Percentiles rank a stretch among this genome's conserved stretches.
Evolutionary conservation across 345 rosid species (phyloP).

Genomic region (Syzygium grande): DNA sequence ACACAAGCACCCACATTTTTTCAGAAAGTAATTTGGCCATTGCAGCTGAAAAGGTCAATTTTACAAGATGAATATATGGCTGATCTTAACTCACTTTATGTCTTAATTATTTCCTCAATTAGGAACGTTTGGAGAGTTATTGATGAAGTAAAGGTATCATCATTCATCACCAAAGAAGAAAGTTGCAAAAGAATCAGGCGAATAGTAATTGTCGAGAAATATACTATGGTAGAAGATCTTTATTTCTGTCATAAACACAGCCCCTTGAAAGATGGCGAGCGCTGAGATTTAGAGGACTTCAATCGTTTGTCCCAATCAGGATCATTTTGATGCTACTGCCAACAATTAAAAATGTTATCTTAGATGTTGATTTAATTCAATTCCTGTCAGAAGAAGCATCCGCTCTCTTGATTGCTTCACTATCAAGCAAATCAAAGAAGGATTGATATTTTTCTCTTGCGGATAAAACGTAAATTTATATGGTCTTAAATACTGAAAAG

Average conservation of each 20-base stretch:
- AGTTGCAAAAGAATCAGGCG: not conserved
- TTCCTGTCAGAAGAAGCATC: not conserved
- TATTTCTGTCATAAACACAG: not conserved
- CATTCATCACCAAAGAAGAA: not conserved
- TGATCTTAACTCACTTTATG: not conserved
- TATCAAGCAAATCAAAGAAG: not conserved
- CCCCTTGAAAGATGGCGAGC: not conserved
- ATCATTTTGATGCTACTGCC: not conserved
- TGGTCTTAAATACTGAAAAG: not conserved
- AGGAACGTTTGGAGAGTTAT: not conserved
- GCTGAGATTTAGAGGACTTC: not conserved
- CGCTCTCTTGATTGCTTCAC: not conserved
- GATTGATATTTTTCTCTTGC: not conserved
- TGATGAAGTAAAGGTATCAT: not conserved
- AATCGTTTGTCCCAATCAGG: not conserved
- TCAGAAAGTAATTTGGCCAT: not conserved
- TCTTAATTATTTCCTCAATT: not conserved
- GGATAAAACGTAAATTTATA: not conserved
- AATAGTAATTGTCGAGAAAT: not conserved
- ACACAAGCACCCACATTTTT: not conserved
- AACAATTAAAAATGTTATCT: not conserved
- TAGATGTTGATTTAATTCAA: not conserved
- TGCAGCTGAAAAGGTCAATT: not conserved
- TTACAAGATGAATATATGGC: not conserved
- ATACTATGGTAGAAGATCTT: not conserved